These are phyloP conservation scores for Coix lacrymajobi DNA, from an alignment of 176 grass and related monocot genomes.

Conservation along the genomic window DNA sequence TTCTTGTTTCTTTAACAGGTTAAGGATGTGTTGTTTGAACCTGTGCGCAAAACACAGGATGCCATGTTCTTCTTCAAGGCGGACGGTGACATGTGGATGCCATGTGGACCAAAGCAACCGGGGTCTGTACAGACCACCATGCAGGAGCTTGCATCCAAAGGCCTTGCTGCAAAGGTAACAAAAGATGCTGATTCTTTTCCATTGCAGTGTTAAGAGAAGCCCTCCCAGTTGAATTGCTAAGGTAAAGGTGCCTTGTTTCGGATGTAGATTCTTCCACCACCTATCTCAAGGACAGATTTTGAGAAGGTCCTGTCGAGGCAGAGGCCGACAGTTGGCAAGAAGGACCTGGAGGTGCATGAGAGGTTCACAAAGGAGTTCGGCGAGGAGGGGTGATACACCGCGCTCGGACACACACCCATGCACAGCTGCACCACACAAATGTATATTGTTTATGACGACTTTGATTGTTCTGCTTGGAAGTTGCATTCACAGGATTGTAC, in stretches of 20 bases:
- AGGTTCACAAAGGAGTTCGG: slow-evolving; percentile 97
- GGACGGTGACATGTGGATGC: slow-evolving; percentile 70
- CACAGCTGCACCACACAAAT: slow-evolving; percentile 35
- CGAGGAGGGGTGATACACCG: slow-evolving; percentile 69
- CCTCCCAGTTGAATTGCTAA: background rate
- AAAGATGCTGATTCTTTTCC: background rate
- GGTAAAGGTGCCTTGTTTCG: background rate
- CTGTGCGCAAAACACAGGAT: slow-evolving; percentile 92
- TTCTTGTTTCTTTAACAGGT: slow-evolving; percentile 42
- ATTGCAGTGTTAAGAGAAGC: background rate
- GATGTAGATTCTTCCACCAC: slow-evolving; percentile 73
- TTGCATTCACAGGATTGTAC: slow-evolving; percentile 30
- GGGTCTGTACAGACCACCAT: slow-evolving; percentile 79
- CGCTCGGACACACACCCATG: background rate
- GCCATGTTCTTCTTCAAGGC: slow-evolving; percentile 88
- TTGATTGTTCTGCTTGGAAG: slow-evolving; percentile 31
- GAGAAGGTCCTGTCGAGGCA: slow-evolving; percentile 81
- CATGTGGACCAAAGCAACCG: slow-evolving; percentile 75
- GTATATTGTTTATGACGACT: slow-evolving; percentile 48
- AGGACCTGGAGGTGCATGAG: slow-evolving; percentile 91
- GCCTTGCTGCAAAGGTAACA: slow-evolving; percentile 69
- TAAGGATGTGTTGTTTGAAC: slow-evolving; percentile 94
- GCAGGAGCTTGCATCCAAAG: slow-evolving; percentile 78
- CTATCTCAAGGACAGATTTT: slow-evolving; percentile 74
- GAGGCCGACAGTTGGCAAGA: slow-evolving; percentile 85